A percentile compares a stretch with the other conserved stretches of the same genome.
Conservation (phyloP, 2,329 filamentous ascomycete species). For the Fusarium begoniae region DNA sequence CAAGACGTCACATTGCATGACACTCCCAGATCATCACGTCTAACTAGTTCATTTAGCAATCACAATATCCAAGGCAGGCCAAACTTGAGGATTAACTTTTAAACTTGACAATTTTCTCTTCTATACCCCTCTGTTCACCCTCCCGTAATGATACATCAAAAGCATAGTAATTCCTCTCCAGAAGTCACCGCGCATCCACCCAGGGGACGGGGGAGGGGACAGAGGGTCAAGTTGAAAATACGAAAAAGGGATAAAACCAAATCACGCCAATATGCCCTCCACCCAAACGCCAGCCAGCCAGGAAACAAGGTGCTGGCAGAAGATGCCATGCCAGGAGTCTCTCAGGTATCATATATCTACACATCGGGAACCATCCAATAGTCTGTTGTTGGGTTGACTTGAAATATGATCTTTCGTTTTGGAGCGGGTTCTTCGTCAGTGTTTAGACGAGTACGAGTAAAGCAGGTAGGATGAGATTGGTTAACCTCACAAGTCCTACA, state of each 20-base stretch:
- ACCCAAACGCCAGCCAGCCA: slow-evolving; percentile 49
- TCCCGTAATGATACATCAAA: slow-evolving; percentile 21
- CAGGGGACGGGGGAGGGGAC: slow-evolving; percentile 16
- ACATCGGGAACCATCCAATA: slow-evolving; percentile 42
- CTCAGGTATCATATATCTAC: slow-evolving; percentile 50
- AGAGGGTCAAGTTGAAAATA: slow-evolving; percentile 36
- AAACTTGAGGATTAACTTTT: slow-evolving; percentile 29
- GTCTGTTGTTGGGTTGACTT: slow-evolving; percentile 31
- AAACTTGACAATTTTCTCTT: slow-evolving; percentile 37
- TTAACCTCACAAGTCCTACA: slow-evolving; percentile 19
- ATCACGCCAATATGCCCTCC: slow-evolving; percentile 48
- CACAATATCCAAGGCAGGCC: not conserved
- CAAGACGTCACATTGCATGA: not conserved
- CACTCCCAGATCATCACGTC: not conserved
- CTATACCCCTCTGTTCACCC: slow-evolving; percentile 28
- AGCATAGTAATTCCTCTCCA: slow-evolving; percentile 13
- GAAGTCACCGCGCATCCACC: slow-evolving; percentile 16
- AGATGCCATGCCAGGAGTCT: slow-evolving; percentile 44
- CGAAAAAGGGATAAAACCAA: slow-evolving; percentile 43
- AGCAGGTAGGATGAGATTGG: slow-evolving; percentile 29
- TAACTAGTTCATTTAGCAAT: not conserved
- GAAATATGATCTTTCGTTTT: slow-evolving; percentile 29
- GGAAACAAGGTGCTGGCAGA: slow-evolving; percentile 42
- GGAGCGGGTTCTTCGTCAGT: slow-evolving; percentile 37
- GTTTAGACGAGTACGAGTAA: slow-evolving; percentile 43